phyloP scores from a whole-genome alignment of 192 early-diverging fungal species.

The Martensiomyces pterosporus region DNA sequence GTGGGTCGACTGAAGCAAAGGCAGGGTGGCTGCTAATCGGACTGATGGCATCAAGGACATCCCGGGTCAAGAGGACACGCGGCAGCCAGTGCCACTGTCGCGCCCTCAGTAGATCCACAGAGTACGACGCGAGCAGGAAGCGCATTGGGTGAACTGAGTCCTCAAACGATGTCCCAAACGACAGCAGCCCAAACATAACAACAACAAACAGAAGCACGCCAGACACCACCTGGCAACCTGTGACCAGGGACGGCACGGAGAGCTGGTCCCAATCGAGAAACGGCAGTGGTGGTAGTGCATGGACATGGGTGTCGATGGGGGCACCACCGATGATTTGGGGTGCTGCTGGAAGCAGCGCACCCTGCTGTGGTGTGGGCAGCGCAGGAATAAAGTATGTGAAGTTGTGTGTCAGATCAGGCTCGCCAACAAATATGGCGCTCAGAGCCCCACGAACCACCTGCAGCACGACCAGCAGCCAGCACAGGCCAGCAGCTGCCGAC shows the following conservation, averaged over 20 bases:
- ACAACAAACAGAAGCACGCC: constrained; percentile 35
- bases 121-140: constrained; percentile 14
- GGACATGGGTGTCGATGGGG: no score
- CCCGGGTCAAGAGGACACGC: constrained; percentile 13
- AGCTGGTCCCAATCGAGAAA: neutral
- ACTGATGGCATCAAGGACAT: constrained; percentile 14
- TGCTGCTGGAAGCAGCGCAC: no score
- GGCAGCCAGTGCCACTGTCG: constrained; percentile 40
- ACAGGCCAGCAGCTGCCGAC: constrained; percentile 20
- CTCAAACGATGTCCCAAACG: constrained; percentile 32
- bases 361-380: neutral
- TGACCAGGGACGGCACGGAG: constrained; percentile 17
- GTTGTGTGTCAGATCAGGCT: constrained; percentile 37
- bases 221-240: constrained; percentile 30
- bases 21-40: no score
- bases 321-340: no score
- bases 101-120: constrained; percentile 21
- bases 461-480: constrained; percentile 46
- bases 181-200: constrained; percentile 43
- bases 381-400: constrained; percentile 42
- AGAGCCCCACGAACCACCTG: constrained; percentile 43
- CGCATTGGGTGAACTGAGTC: constrained; percentile 37
- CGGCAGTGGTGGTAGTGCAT: no score
- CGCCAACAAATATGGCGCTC: constrained; percentile 46
- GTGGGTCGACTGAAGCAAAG: no score